Percentiles rank a stretch among this genome's conserved stretches.
Evolutionary conservation across 495 filamentous ascomycete species (phyloP).

Genomic region (Penicillium riverlandense): DNA sequence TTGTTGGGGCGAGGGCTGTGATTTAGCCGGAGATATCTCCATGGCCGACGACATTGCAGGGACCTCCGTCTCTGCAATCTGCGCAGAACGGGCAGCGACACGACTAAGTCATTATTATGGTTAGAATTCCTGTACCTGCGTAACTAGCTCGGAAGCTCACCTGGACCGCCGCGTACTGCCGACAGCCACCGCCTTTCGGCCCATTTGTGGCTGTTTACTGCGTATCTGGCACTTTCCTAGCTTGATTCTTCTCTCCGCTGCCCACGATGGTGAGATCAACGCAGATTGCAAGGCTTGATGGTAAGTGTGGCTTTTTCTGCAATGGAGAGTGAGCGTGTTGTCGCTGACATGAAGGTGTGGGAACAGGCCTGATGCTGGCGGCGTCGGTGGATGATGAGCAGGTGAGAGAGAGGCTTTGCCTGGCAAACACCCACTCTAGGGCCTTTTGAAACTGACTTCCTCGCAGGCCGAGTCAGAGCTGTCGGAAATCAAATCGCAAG

Average conservation of each 20-base stretch:
- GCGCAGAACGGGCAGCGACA: slow-evolving; percentile 5
- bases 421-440: too few species aligned
- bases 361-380: slow-evolving; percentile 80
- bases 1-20: too few species aligned
- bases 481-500: slow-evolving; percentile 79
- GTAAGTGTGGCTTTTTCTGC: slow-evolving; percentile 36
- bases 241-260: too few species aligned
- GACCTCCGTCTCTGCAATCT: slow-evolving; percentile 14
- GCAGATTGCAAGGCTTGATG: slow-evolving; percentile 88
- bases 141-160: slow-evolving; percentile 4
- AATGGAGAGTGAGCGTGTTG: not conserved
- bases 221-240: not conserved
- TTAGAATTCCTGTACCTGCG: too few species aligned
- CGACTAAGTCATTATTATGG: slow-evolving; percentile 15
- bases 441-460: too few species aligned
- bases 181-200: slow-evolving; percentile 25
- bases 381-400: slow-evolving; percentile 91
- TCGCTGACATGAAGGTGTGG: slow-evolving; percentile 16
- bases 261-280: slow-evolving; percentile 86
- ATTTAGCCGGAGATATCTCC: not conserved
- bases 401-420: slow-evolving; percentile 27
- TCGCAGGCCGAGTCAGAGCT: slow-evolving; percentile 64
- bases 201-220: slow-evolving; percentile 23
- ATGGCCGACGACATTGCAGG: slow-evolving; percentile 15
- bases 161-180: slow-evolving; percentile 23